phyloP scores from a whole-genome alignment of 2,329 filamentous ascomycete species.

The Xylaria sp. region DNA sequence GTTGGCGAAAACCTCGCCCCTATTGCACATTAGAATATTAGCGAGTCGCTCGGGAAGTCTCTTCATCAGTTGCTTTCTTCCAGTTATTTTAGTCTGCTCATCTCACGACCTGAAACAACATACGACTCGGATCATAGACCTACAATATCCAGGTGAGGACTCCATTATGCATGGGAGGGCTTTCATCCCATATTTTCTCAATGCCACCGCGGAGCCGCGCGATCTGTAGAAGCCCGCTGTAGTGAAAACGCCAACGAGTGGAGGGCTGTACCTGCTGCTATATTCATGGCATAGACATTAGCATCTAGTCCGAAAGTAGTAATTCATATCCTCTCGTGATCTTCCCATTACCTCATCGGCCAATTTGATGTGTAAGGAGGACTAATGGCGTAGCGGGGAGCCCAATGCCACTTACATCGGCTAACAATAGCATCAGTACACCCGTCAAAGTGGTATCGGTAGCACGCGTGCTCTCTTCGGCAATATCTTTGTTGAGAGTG shows the following conservation, averaged over 20 bases:
- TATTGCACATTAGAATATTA: conserved; percentile 23
- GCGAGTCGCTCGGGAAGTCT: neutral
- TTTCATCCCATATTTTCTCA: conserved; percentile 28
- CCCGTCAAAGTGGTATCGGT: conserved; percentile 45
- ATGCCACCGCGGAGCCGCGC: conserved; percentile 48
- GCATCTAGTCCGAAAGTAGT: neutral
- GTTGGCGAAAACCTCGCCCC: conserved; percentile 48
- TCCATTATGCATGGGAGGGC: conserved; percentile 28
- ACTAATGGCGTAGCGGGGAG: neutral
- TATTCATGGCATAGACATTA: conserved; percentile 7
- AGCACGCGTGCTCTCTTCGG: conserved; percentile 34
- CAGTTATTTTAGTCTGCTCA: neutral
- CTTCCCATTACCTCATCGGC: too few species aligned
- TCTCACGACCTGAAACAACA: neutral
- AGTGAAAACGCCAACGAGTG: conserved; percentile 48
- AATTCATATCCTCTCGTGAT: neutral
- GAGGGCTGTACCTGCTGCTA: conserved; percentile 36
- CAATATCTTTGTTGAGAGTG: conserved; percentile 47
- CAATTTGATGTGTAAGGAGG: neutral
- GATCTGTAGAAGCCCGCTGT: conserved; percentile 46
- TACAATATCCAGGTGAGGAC: conserved; percentile 44
- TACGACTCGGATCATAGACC: conserved; percentile 25
- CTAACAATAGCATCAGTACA: conserved; percentile 45
- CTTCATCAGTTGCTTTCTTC: neutral
- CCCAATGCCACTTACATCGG: conserved; percentile 44